These are phyloP conservation scores for Kandelia obovata DNA, from an alignment of 345 rosid species.

Conservation along the genomic window DNA sequence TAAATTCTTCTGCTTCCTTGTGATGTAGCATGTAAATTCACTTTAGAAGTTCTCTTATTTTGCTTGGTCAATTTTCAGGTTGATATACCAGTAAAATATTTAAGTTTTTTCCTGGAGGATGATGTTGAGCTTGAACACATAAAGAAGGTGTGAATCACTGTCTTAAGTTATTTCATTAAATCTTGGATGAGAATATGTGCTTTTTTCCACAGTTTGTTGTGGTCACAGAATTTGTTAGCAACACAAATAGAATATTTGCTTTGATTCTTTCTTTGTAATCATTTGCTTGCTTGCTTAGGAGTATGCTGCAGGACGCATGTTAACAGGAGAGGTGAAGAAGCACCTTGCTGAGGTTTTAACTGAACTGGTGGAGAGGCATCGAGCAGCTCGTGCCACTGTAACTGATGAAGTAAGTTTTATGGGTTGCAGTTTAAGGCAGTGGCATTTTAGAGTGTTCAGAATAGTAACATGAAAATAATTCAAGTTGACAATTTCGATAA, in stretches of 20 bases:
- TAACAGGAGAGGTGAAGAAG: constrained; percentile 78
- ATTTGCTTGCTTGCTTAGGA: constrained; percentile 42
- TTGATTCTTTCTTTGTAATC: not conserved
- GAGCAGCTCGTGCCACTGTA: constrained; percentile 70
- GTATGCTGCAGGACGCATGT: constrained; percentile 81
- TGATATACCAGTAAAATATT: constrained; percentile 81
- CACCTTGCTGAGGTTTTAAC: constrained; percentile 63
- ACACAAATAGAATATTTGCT: too few relatives aligned
- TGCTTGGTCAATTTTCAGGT: constrained; percentile 44
- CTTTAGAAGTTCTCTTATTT: not conserved
- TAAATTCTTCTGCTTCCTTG: not conserved
- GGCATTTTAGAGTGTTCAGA: too few relatives aligned
- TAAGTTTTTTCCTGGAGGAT: constrained; percentile 79
- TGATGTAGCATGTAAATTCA: not conserved
- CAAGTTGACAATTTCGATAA: not conserved
- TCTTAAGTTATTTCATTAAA: too few relatives aligned
- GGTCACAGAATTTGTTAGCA: too few relatives aligned
- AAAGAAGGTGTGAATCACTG: constrained; percentile 47
- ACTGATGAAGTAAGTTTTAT: constrained; percentile 63
- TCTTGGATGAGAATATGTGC: too few relatives aligned
- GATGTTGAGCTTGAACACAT: constrained; percentile 80
- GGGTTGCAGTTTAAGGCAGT: too few relatives aligned
- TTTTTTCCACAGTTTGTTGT: too few relatives aligned
- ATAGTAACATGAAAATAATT: too few relatives aligned
- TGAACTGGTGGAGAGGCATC: constrained; percentile 83